A percentile compares a stretch with the other conserved stretches of the same genome.
Evolutionary conservation across 371 early-diverging fungal species (phyloP).

Genomic region (Lichtheimia hyalospora): DNA sequence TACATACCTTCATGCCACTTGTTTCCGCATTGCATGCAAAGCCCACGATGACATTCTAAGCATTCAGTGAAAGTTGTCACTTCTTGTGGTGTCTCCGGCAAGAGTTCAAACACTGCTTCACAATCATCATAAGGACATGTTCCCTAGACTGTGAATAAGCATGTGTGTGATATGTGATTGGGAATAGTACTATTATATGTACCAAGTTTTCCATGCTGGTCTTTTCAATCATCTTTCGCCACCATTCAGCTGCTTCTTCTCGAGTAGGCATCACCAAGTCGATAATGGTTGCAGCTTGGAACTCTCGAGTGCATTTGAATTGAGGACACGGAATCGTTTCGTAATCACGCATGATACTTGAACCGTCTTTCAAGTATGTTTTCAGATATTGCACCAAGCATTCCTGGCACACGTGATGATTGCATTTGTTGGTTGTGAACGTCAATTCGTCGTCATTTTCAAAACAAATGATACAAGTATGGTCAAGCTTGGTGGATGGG

Average conservation of each 20-base stretch:
- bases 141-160: neutral
- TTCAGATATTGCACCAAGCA: neutral
- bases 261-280: neutral
- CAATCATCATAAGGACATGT: conserved; percentile 12
- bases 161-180: neutral
- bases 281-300: neutral
- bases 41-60: conserved; percentile 7
- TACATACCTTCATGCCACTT: neutral
- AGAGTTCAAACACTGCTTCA: neutral
- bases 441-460: neutral
- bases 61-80: neutral
- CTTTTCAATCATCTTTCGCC: neutral
- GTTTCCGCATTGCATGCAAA: neutral
- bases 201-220: neutral
- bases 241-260: neutral
- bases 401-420: neutral
- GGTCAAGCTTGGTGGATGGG: no score
- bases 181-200: neutral
- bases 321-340: neutral
- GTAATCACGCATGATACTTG: neutral
- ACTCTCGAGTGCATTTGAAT: neutral
- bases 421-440: neutral
- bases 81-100: neutral
- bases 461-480: neutral
- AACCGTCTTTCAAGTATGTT: neutral